Evolutionary conservation across 352 stramenopile genomes (phyloP), one percentile per base, ranked within the genome.

Genomic region (Globisporangium solare): DNA sequence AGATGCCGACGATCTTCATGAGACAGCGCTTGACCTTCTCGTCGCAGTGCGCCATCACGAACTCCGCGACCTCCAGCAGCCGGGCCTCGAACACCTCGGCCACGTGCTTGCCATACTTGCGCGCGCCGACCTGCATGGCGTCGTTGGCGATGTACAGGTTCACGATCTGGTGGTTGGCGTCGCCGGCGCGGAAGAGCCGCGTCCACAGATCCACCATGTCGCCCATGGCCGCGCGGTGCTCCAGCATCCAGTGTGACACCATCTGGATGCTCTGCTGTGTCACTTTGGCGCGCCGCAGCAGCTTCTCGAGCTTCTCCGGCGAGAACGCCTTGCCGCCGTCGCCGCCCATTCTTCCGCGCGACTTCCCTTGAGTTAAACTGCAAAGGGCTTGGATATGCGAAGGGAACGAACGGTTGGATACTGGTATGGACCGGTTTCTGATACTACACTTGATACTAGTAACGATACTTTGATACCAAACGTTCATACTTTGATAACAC

Each of bases 1-100:
- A 94, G 62, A 94, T 88, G 43, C 80, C 78, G 31, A 94, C 84
- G 61, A 94, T 79, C 67, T 94, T 94, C 58, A 92, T 85, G 27
- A 89, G 64, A 49, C 82, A 90, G 53, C 81, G 82, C 67, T 94
- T 92, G 55, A 92, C 81, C 58, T 90, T 89, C 55, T 92, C 82
- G 27, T 90, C 73, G 20, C 79, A 77, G 15, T 73, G 54, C 12
- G 41, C 37, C 84, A 94, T 94, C 17, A 92, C 64, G n/a, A 76
- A 66, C 53, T 88, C 68, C 6, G 83, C 67, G 1, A 83, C 70
- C 8, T 76, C 64, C 35, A 90, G 61, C 51, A 94, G 67, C 52
- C 71, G 69, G 1, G 62, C 54, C 50, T 88, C 76, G 51, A 91
- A 94, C 4, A 70, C 59, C 15, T 81, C 68, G 11, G 81, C 67